A percentile compares a stretch with the other conserved stretches of the same genome.
phyloP scores from a whole-genome alignment of 306 rosid genomes.

The Rosa multiflora region DNA sequence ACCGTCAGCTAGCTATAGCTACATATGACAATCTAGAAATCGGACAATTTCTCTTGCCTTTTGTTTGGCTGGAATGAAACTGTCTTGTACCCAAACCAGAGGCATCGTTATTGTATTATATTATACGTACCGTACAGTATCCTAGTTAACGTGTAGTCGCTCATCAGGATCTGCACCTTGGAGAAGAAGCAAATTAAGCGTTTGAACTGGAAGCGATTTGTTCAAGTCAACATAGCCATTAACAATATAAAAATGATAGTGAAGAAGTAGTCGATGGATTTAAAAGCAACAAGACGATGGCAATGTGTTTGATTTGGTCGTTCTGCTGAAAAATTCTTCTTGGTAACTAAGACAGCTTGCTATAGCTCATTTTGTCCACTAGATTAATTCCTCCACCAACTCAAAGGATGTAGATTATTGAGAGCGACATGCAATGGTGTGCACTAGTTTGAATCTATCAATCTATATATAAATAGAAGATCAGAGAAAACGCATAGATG shows the following conservation, averaged over 20 bases:
- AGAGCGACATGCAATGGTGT: neutral
- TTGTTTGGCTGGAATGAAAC: neutral
- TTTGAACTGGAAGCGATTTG: neutral
- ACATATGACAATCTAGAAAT: neutral
- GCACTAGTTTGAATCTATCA: neutral
- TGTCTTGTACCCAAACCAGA: neutral
- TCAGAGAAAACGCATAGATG: neutral
- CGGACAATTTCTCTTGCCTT: neutral
- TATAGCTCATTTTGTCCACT: neutral
- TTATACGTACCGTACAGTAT: neutral
- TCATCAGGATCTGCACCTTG: neutral
- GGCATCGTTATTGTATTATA: neutral
- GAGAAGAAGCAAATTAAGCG: neutral
- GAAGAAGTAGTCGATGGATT: neutral
- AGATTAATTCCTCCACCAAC: neutral
- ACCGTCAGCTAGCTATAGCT: neutral
- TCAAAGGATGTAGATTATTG: neutral
- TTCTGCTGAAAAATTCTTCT: neutral
- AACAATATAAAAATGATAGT: neutral
- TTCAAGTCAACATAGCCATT: neutral
- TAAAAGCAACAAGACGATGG: neutral
- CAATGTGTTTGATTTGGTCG: slow-evolving; percentile 7
- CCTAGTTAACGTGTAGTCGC: neutral
- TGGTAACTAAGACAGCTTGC: neutral
- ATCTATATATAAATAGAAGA: neutral